These are phyloP conservation scores for Clarireedia hainanense DNA, from an alignment of 2,329 filamentous ascomycete species.

Conservation along the genomic window DNA sequence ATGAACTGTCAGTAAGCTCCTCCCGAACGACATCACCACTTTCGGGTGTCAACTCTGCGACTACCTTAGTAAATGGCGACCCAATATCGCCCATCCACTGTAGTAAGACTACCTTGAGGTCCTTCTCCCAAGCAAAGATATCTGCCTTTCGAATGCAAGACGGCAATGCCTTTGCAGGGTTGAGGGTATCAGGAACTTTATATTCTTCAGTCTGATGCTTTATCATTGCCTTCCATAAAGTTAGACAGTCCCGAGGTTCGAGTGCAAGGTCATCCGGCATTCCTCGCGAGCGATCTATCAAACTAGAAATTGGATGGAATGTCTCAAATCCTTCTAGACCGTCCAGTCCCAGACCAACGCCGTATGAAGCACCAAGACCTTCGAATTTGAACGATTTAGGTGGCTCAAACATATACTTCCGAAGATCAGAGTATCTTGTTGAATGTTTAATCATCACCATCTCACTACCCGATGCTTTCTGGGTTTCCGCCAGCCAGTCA, in stretches of 20 bases:
- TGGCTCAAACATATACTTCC: constrained; percentile 63
- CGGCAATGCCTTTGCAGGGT: constrained; percentile 42
- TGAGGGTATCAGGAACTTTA: constrained; percentile 41
- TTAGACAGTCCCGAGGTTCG: constrained; percentile 63
- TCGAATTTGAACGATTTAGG: constrained; percentile 34
- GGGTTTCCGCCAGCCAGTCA: constrained; percentile 58
- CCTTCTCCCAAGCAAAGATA: constrained; percentile 56
- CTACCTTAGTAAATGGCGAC: constrained; percentile 37
- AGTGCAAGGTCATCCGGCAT: constrained; percentile 61
- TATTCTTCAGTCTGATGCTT: constrained; percentile 45
- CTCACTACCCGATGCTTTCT: constrained; percentile 53
- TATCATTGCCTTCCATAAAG: constrained; percentile 56
- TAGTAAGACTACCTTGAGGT: constrained; percentile 49
- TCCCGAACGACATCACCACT: constrained; percentile 2
- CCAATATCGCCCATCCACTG: constrained; percentile 49
- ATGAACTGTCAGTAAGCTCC: constrained; percentile 8
- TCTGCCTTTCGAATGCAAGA: constrained; percentile 54
- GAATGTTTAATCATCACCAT: constrained; percentile 61
- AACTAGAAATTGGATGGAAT: constrained; percentile 58
- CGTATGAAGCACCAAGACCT: constrained; percentile 30
- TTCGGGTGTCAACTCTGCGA: constrained; percentile 37
- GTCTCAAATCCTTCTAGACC: constrained; percentile 24
- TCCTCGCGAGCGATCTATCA: constrained; percentile 53
- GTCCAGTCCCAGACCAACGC: constrained; percentile 38
- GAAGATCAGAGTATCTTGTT: constrained; percentile 66